These are phyloP conservation scores for Diacronema lutheri DNA, from an alignment of 78 protist genomes.

Conservation along the genomic window DNA sequence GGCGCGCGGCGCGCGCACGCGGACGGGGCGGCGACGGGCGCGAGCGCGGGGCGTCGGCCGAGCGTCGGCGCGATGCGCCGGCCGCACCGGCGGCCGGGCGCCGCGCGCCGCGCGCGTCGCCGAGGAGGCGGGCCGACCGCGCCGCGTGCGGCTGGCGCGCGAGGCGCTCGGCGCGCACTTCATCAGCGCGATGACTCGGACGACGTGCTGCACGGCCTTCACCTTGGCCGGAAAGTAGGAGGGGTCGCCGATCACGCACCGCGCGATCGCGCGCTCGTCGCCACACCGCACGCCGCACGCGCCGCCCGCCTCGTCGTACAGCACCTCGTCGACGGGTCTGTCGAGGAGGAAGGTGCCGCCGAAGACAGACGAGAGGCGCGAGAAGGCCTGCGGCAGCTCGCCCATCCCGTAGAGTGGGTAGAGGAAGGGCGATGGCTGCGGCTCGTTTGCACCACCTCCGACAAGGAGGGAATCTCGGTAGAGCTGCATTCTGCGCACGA, in stretches of 20 bases:
- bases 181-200: conserved; percentile 88
- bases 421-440: conserved; percentile 87
- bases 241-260: conserved; percentile 90
- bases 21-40: too few species aligned
- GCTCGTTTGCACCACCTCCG: background rate
- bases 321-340: conserved; percentile 81
- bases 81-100: too few species aligned
- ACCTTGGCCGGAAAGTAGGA: conserved; percentile 93
- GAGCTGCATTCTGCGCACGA: conserved; percentile 67
- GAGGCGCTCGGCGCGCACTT: too few species aligned
- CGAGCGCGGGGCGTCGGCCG: too few species aligned
- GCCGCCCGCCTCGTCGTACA: conserved; percentile 76
- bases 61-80: too few species aligned
- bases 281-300: conserved; percentile 76
- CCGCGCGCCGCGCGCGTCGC: too few species aligned
- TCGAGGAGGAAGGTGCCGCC: conserved; percentile 98
- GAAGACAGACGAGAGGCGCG: conserved; percentile 93
- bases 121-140: too few species aligned
- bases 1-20: conserved; percentile 62
- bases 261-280: conserved; percentile 54
- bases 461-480: conserved; percentile 81
- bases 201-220: conserved; percentile 63
- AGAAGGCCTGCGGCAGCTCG: conserved; percentile 89
- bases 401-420: conserved; percentile 98
- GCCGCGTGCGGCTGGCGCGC: too few species aligned